These are phyloP conservation scores for Schizochytrium sp. DNA, from an alignment of 108 stramenopile species.

Conservation along the genomic window DNA sequence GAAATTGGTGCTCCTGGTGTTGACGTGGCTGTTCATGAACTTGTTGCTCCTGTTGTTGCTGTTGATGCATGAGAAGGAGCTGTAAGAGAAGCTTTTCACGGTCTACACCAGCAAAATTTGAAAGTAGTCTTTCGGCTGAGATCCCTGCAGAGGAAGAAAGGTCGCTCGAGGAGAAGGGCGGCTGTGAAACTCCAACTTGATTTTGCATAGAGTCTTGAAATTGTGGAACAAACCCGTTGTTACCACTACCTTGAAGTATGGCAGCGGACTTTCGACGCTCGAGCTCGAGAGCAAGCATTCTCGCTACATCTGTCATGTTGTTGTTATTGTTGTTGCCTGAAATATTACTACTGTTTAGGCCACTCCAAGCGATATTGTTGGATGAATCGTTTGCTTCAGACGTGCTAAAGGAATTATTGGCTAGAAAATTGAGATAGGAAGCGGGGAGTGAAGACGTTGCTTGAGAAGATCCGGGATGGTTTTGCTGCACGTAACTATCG, in stretches of 20 bases:
- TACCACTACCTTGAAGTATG: neutral
- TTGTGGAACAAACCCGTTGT: neutral
- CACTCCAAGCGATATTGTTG: no score
- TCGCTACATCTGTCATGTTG: neutral
- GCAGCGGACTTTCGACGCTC: neutral
- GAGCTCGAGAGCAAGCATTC: conserved; percentile 21
- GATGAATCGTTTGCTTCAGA: no score
- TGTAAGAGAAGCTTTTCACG: neutral
- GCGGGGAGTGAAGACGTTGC: no score
- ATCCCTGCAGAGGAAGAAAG: neutral
- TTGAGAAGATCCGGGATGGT: no score
- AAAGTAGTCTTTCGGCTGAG: neutral
- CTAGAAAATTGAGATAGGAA: no score
- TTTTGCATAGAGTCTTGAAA: neutral
- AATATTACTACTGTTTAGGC: no score
- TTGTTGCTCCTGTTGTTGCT: neutral
- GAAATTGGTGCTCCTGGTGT: neutral
- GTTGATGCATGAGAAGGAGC: neutral
- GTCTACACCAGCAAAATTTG: neutral
- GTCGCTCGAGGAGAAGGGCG: no score
- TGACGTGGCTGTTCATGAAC: neutral
- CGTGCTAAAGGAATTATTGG: no score
- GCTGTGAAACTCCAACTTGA: neutral
- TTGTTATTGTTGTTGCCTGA: no score
- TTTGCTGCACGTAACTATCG: no score